Percentiles rank a stretch among this genome's conserved stretches.
phyloP scores from a whole-genome alignment of 768 basidiomycete species.

The Thelephora aurantiotincta region DNA sequence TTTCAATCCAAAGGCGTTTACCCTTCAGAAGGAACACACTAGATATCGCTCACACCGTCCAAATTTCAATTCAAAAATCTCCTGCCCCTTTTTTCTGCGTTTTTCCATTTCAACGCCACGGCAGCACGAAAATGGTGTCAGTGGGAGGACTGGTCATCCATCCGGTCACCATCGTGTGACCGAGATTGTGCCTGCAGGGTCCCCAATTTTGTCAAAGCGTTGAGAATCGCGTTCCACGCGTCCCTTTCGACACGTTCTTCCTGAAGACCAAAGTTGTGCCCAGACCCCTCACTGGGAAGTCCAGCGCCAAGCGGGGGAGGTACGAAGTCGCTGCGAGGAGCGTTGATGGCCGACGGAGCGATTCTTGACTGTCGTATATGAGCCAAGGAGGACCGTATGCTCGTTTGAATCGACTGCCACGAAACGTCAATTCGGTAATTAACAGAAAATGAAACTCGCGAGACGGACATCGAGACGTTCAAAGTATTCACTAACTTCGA shows the following conservation, averaged over 20 bases:
- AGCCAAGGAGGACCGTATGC: slow-evolving; percentile 65
- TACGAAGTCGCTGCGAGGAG: slow-evolving; percentile 56
- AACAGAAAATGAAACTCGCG: not conserved
- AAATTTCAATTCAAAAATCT: no score
- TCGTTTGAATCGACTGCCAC: slow-evolving; percentile 54
- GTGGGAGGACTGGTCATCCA: no score
- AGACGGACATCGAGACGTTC: slow-evolving; percentile 57
- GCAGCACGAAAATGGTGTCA: no score
- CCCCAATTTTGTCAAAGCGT: slow-evolving; percentile 32
- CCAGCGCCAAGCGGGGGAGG: slow-evolving; percentile 73
- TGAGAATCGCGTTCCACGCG: slow-evolving; percentile 65
- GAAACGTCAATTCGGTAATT: not conserved
- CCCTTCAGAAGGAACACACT: no score
- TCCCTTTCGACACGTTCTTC: slow-evolving; percentile 65
- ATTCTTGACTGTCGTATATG: slow-evolving; percentile 74
- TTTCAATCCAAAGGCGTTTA: no score
- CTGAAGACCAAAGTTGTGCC: slow-evolving; percentile 38
- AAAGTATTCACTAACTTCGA: slow-evolving; percentile 78
- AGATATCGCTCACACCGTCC: no score
- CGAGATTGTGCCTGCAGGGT: not conserved
- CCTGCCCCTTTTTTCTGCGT: no score
- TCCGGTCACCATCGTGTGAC: no score
- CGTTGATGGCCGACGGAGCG: slow-evolving; percentile 78
- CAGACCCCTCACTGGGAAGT: slow-evolving; percentile 31
- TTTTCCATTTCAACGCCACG: no score